Evolutionary conservation across 495 filamentous ascomycete genomes (phyloP).

Genomic region (Xylaria cubensis): DNA sequence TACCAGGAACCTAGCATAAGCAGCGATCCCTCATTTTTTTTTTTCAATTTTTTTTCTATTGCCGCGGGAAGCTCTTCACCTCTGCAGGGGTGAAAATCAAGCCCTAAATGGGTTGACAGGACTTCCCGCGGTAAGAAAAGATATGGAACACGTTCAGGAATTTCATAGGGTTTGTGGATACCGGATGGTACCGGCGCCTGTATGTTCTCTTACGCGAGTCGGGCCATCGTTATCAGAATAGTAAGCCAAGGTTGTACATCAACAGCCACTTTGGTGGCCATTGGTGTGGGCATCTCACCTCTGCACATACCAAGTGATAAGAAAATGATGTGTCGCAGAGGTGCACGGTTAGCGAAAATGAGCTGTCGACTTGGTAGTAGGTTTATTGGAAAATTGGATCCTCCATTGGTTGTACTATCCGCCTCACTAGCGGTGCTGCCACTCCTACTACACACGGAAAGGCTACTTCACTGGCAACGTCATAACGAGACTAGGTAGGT

Average conservation of each 20-base stretch:
- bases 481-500: neutral
- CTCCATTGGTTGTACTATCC: neutral
- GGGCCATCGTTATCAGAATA: slow-evolving; percentile 18
- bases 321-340: neutral
- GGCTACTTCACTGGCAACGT: neutral
- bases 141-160: neutral
- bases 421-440: neutral
- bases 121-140: neutral
- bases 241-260: slow-evolving; percentile 16
- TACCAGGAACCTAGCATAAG: neutral
- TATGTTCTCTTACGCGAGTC: slow-evolving; percentile 19
- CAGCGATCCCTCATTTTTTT: neutral
- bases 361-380: neutral
- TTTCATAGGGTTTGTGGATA: slow-evolving; percentile 14
- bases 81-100: slow-evolving; percentile 19
- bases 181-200: slow-evolving; percentile 19
- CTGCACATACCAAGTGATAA: slow-evolving; percentile 9
- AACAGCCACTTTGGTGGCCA: slow-evolving; percentile 7
- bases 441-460: slow-evolving; percentile 7
- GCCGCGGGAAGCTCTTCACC: neutral
- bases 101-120: neutral
- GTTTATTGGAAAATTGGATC: slow-evolving; percentile 14
- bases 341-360: neutral
- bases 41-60: neutral
- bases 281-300: slow-evolving; percentile 9